phyloP scores from a whole-genome alignment of 106 monocot genomes.

The Ottelia alismoides region DNA sequence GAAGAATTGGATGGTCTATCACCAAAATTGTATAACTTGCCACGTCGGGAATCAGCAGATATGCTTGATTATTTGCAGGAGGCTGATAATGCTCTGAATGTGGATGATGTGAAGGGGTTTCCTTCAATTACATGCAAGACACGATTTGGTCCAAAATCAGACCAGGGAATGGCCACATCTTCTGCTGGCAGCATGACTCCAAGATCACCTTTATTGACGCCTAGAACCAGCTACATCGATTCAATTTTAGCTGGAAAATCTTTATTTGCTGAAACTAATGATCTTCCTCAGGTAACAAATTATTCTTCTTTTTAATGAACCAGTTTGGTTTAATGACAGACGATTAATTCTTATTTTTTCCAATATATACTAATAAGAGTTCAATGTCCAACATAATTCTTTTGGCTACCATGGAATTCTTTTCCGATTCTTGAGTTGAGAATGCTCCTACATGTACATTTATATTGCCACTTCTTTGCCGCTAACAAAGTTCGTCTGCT shows the following conservation, averaged over 20 bases:
- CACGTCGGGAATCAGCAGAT: conserved; percentile 70
- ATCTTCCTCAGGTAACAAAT: conserved; percentile 75
- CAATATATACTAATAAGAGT: no score
- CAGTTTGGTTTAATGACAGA: no score
- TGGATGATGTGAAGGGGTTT: conserved; percentile 78
- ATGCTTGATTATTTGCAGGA: conserved; percentile 90
- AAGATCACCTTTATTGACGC: conserved; percentile 83
- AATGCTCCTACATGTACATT: no score
- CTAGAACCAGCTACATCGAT: conserved; percentile 67
- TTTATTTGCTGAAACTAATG: conserved; percentile 69
- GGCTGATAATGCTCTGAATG: conserved; percentile 41
- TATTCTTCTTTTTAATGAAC: no score
- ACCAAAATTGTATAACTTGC: conserved; percentile 84
- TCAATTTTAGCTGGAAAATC: conserved; percentile 69
- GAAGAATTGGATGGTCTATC: conserved; percentile 77
- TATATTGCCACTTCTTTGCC: no score
- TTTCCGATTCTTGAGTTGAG: no score
- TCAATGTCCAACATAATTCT: no score
- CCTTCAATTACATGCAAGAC: conserved; percentile 88
- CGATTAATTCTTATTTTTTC: no score
- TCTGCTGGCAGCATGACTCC: conserved; percentile 97
- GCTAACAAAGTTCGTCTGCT: no score
- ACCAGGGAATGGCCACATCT: conserved; percentile 90
- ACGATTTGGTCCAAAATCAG: conserved; percentile 94
- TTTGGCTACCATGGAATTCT: no score